Conservation (phyloP, 441 rosid species). For the Corymbia citriodora region DNA sequence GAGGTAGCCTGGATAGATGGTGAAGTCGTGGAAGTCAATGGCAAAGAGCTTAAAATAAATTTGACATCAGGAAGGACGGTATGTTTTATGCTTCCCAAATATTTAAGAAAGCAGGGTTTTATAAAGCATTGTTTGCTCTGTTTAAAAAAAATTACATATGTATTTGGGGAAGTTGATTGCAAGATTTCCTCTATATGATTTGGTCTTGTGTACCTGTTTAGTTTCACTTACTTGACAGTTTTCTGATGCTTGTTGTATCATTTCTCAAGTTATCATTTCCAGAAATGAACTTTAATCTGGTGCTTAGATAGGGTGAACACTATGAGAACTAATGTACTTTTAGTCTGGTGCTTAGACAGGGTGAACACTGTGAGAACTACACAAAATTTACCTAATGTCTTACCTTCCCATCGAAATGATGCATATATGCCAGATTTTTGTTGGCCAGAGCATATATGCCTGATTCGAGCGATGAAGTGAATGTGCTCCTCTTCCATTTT, state of each 20-base stretch:
- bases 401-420: not conserved
- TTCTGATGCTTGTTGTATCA: not conserved
- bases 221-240: not conserved
- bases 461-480: not conserved
- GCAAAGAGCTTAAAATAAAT: conserved; percentile 42
- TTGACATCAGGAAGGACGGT: conserved; percentile 63
- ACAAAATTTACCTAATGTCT: not conserved
- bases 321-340: not conserved
- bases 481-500: not conserved
- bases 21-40: conserved; percentile 56
- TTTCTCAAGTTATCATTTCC: not conserved
- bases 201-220: not conserved
- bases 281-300: not conserved
- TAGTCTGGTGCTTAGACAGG: not conserved
- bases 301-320: not conserved
- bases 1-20: conserved; percentile 89
- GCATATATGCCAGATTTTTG: not conserved
- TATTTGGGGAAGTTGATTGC: not conserved
- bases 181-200: not conserved
- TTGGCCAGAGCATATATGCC: not conserved
- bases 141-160: not conserved
- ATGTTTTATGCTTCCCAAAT: conserved; percentile 13
- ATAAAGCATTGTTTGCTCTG: not conserved
- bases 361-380: not conserved
- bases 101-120: not conserved